Percentiles rank a stretch among this genome's conserved stretches.
Evolutionary conservation across 495 filamentous ascomycete genomes (phyloP).

Genomic region (Neurospora tetrasperma): DNA sequence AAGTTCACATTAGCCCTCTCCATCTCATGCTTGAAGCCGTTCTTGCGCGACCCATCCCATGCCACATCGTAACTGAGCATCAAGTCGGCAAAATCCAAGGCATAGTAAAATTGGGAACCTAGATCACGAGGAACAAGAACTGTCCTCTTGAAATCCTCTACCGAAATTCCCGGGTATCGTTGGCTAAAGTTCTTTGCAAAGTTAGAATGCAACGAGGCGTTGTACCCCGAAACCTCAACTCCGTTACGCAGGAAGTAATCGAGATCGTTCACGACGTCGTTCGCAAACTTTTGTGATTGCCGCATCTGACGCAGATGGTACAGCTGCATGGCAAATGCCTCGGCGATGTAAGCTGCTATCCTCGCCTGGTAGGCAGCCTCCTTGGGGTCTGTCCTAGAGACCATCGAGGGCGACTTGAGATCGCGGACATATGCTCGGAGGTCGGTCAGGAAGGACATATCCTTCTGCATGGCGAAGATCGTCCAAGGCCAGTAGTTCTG

Average conservation of each 20-base stretch:
- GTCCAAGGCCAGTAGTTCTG: conserved; percentile 93
- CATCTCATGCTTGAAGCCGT: conserved; percentile 73
- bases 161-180: conserved; percentile 57
- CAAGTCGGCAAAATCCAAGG: conserved; percentile 58
- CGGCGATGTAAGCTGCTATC: conserved; percentile 71
- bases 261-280: conserved; percentile 59
- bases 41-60: conserved; percentile 56
- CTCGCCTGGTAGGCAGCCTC: conserved; percentile 50
- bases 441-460: conserved; percentile 57
- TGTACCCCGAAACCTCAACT: conserved; percentile 66
- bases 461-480: conserved; percentile 62
- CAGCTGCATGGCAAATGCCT: conserved; percentile 84
- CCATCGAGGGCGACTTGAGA: conserved; percentile 40
- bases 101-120: conserved; percentile 73
- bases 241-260: conserved; percentile 67
- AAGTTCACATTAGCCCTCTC: conserved; percentile 79
- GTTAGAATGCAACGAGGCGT: conserved; percentile 73
- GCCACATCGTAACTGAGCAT: conserved; percentile 65
- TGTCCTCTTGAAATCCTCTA: conserved; percentile 70
- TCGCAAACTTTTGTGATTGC: conserved; percentile 50
- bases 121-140: conserved; percentile 48
- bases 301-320: conserved; percentile 68
- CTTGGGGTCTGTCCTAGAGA: conserved; percentile 34
- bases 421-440: conserved; percentile 60
- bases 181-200: conserved; percentile 74